Evolutionary conservation across 345 rosid species (phyloP).

Genomic region (Eucalyptus marginata): DNA sequence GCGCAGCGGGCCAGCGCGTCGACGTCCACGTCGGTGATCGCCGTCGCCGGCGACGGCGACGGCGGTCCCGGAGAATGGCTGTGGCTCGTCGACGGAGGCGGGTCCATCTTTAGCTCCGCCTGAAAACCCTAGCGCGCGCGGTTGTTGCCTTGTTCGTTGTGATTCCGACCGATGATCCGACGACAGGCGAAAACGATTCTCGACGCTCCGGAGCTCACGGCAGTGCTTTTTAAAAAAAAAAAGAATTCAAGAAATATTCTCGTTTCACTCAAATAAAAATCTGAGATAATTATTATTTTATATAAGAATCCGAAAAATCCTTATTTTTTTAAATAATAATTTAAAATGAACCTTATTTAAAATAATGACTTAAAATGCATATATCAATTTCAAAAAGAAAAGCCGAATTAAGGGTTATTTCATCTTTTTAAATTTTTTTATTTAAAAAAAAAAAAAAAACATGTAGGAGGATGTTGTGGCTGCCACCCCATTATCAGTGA

Average conservation of each 20-base stretch:
- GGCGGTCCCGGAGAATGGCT: neutral
- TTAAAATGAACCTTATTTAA: too few species aligned
- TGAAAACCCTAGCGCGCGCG: neutral
- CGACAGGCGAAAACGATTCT: neutral
- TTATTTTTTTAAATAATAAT: too few species aligned
- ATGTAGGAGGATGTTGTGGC: too few species aligned
- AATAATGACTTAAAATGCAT: too few species aligned
- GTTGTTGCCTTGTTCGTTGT: neutral
- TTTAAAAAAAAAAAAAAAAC: too few species aligned
- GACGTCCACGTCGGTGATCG: constrained; percentile 28
- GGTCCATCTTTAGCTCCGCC: neutral
- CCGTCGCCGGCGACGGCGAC: neutral
- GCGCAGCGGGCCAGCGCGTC: constrained; percentile 48
- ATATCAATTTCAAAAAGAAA: too few species aligned
- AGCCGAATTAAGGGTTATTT: fast-evolving
- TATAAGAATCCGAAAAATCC: fast-evolving
- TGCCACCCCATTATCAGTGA: too few species aligned
- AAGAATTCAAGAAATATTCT: too few species aligned
- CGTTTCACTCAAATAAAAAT: too few species aligned
- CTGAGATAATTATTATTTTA: too few species aligned
- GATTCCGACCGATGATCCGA: neutral
- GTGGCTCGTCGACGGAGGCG: neutral
- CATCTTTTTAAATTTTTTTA: too few species aligned
- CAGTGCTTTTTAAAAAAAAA: too few species aligned
- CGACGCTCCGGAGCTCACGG: neutral